Evolutionary conservation across 2,329 filamentous ascomycete genomes (phyloP).

Genomic region (Cytospora leucostoma): DNA sequence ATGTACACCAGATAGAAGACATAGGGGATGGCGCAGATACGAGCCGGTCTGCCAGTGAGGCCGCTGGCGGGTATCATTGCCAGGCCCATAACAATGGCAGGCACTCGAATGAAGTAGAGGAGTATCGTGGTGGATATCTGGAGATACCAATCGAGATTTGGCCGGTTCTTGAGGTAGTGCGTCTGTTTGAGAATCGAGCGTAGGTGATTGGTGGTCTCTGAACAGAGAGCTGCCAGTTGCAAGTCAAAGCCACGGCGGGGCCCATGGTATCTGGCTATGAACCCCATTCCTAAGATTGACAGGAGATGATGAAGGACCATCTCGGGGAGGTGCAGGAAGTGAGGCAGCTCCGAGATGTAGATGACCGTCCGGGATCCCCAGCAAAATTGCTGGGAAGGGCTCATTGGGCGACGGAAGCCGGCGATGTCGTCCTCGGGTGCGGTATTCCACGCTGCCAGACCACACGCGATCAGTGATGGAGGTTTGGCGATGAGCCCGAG

Average conservation of each 20-base stretch:
- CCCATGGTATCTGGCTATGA: slow-evolving; percentile 26
- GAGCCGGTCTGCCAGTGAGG: slow-evolving; percentile 8
- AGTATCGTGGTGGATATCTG: slow-evolving; percentile 13
- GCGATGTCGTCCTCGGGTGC: slow-evolving; percentile 30
- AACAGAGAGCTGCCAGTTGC: slow-evolving; percentile 28
- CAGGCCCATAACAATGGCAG: slow-evolving; percentile 8
- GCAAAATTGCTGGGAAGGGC: slow-evolving; percentile 30
- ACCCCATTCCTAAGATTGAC: slow-evolving; percentile 27
- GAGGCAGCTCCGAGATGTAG: slow-evolving; percentile 30
- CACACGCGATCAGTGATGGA: slow-evolving; percentile 27
- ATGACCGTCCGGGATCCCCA: slow-evolving; percentile 31
- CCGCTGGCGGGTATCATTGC: slow-evolving; percentile 22
- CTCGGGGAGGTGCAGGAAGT: slow-evolving; percentile 28
- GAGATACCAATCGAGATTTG: slow-evolving; percentile 14
- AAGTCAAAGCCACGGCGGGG: slow-evolving; percentile 30
- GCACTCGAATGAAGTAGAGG: slow-evolving; percentile 16
- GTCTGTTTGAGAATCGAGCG: slow-evolving; percentile 28
- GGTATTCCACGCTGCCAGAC: slow-evolving; percentile 28
- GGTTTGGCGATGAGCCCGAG: slow-evolving; percentile 30
- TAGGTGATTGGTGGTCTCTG: slow-evolving; percentile 28
- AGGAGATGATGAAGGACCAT: slow-evolving; percentile 31
- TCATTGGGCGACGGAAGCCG: slow-evolving; percentile 29
- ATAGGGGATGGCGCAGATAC: background rate
- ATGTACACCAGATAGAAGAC: slow-evolving; percentile 23
- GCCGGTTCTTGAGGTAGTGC: slow-evolving; percentile 13